These are phyloP conservation scores for Cucumis cinereus DNA, from an alignment of 306 rosid species.

Conservation along the genomic window DNA sequence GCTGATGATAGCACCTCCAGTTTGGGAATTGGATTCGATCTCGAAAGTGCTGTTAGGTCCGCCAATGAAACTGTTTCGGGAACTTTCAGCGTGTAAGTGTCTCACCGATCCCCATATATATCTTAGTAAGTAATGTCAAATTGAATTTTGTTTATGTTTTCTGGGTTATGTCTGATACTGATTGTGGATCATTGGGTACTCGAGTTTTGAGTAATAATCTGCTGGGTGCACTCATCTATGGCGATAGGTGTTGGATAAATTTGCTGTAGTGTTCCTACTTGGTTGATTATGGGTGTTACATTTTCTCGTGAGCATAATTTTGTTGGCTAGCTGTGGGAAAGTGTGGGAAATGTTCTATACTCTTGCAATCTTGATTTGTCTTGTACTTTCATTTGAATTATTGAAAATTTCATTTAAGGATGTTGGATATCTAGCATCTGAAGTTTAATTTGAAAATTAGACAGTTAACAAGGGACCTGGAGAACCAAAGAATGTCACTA, in stretches of 20 bases:
- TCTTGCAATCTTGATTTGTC: not conserved
- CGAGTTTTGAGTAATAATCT: not conserved
- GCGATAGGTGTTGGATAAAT: not conserved
- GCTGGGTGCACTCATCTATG: not conserved
- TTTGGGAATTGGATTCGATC: slow-evolving; percentile 51
- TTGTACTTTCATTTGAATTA: not conserved
- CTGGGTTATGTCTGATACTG: not conserved
- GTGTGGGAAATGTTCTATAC: not conserved
- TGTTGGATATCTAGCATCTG: not conserved
- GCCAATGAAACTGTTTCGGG: slow-evolving; percentile 79
- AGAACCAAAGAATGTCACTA: not conserved
- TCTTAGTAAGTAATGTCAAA: not conserved
- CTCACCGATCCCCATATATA: not conserved
- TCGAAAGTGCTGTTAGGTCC: slow-evolving; percentile 83
- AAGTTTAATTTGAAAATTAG: not conserved
- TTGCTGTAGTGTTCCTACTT: not conserved
- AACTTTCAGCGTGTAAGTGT: slow-evolving; percentile 72
- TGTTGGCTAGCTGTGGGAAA: not conserved
- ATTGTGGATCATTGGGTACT: not conserved
- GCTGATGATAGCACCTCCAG: slow-evolving; percentile 27
- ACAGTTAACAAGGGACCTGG: not conserved
- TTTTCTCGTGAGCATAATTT: not conserved
- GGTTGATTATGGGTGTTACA: not conserved
- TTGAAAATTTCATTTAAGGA: not conserved
- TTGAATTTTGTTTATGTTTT: not conserved